phyloP scores from a whole-genome alignment of 257 asterid genomes.

The Paulownia fortunei region DNA sequence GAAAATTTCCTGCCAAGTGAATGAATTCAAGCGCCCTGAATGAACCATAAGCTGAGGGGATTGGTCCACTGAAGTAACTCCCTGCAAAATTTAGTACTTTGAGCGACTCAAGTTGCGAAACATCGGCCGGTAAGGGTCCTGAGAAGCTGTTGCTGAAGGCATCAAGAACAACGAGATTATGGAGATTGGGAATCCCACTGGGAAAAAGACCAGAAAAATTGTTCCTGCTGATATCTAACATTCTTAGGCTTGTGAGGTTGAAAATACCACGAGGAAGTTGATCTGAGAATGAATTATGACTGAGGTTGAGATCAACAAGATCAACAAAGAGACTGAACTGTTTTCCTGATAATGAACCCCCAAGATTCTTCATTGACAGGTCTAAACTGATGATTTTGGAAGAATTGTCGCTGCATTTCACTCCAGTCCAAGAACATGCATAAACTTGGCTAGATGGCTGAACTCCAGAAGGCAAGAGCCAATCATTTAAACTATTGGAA shows the following conservation, averaged over 20 bases:
- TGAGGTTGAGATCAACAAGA: conserved; percentile 70
- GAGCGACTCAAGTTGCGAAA: conserved; percentile 57
- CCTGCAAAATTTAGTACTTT: conserved; percentile 86
- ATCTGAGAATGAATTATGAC: conserved; percentile 74
- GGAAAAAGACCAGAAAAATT: conserved; percentile 93
- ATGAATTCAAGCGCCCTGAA: conserved; percentile 69
- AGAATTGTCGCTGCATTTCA: conserved; percentile 62
- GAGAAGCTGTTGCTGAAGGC: conserved; percentile 97
- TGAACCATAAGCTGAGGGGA: conserved; percentile 82
- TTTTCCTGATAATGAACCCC: conserved; percentile 67
- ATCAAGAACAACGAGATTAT: conserved; percentile 68
- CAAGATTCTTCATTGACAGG: conserved; percentile 81
- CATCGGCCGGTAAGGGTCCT: conserved; percentile 76
- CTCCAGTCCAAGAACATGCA: conserved; percentile 93
- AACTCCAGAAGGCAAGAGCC: conserved; percentile 54
- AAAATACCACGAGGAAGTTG: conserved; percentile 69
- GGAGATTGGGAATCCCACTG: conserved; percentile 63
- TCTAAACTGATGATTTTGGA: conserved; percentile 63
- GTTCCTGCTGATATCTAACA: conserved; percentile 85
- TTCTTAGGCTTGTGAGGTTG: conserved; percentile 55
- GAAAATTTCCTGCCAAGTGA: conserved; percentile 87
- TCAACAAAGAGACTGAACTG: conserved; percentile 61
- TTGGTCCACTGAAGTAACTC: conserved; percentile 88
- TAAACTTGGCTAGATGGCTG: conserved; percentile 40
- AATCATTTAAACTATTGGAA: conserved; percentile 62